A percentile compares a stretch with the other conserved stretches of the same genome.
Conservation (phyloP, 2,329 filamentous ascomycete genomes). For the Cladophialophora psammophila region DNA sequence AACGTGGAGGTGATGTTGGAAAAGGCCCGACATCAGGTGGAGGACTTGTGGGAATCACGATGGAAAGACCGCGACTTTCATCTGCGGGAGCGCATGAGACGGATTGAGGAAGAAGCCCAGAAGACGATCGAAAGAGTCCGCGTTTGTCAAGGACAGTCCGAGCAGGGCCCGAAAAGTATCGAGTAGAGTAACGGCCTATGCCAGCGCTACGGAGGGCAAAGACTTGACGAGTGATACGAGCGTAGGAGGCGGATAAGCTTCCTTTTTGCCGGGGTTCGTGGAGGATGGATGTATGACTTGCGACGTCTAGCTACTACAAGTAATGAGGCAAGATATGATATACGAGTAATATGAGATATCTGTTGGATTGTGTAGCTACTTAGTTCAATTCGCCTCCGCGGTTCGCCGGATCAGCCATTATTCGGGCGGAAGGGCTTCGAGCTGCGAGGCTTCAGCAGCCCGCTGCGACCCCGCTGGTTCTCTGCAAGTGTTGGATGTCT, state of each 20-base stretch:
- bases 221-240: not conserved
- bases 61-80: constrained; percentile 47
- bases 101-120: constrained; percentile 36
- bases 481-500: not conserved
- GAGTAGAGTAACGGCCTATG: not conserved
- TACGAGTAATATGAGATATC: not conserved
- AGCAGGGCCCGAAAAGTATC: not conserved
- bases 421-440: not conserved
- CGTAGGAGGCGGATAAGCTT: not conserved
- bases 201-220: not conserved
- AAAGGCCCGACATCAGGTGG: constrained; percentile 45
- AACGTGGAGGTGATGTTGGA: constrained; percentile 42
- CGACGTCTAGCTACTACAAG: not conserved
- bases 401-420: not conserved
- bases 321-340: not conserved
- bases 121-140: constrained; percentile 21
- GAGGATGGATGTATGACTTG: not conserved
- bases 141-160: not conserved
- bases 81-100: constrained; percentile 35
- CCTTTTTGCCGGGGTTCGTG: not conserved
- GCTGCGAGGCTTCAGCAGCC: not conserved
- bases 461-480: not conserved
- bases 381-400: not conserved
- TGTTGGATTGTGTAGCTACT: not conserved
- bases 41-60: constrained; percentile 47